phyloP scores from a whole-genome alignment of 2,329 filamentous ascomycete species.

The Didymella sp. region DNA sequence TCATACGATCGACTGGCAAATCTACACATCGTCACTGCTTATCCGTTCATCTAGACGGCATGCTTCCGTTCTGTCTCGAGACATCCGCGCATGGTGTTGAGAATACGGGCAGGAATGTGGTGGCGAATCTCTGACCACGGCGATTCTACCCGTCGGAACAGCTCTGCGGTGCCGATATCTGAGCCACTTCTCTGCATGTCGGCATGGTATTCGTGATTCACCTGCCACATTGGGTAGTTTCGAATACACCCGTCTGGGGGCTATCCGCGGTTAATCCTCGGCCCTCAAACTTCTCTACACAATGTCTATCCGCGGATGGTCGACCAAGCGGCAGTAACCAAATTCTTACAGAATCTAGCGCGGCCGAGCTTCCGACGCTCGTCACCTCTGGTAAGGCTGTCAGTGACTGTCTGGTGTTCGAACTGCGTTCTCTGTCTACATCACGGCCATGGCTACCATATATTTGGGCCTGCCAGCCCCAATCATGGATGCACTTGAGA shows the following conservation, averaged over 20 bases:
- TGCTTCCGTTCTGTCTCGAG: not conserved
- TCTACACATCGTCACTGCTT: not conserved
- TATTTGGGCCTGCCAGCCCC: not conserved
- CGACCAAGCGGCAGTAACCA: not conserved
- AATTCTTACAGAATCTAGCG: not conserved
- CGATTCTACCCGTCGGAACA: not conserved
- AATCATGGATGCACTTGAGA: not conserved
- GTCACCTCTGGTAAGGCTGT: not conserved
- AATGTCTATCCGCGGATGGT: not conserved
- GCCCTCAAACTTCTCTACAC: not conserved
- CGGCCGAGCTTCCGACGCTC: not conserved
- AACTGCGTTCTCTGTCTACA: not conserved
- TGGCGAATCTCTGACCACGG: not conserved
- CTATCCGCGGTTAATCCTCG: conserved; percentile 5
- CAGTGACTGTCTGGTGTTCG: not conserved
- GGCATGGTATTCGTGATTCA: not conserved
- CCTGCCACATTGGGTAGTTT: not conserved
- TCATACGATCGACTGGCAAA: not conserved
- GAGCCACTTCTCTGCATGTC: not conserved
- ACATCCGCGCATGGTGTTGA: not conserved
- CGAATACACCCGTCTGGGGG: not conserved
- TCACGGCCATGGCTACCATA: not conserved
- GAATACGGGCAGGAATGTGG: not conserved
- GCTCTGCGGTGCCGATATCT: not conserved
- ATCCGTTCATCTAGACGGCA: not conserved